These are phyloP conservation scores for Scenedesmus sp. DNA, from an alignment of 163 green algal species.

Conservation along the genomic window DNA sequence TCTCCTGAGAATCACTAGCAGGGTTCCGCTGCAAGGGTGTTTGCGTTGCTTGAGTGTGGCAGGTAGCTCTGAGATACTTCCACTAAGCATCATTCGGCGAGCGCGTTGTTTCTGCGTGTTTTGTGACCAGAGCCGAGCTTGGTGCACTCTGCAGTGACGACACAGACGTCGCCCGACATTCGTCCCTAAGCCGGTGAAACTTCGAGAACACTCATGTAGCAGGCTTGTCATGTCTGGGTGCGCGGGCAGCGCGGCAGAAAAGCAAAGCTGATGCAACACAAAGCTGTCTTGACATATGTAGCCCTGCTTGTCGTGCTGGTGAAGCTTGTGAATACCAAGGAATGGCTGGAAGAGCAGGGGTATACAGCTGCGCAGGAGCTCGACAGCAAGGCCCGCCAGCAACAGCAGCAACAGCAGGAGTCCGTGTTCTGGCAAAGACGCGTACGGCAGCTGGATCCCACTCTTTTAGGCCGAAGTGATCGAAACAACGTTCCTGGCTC, in stretches of 20 bases:
- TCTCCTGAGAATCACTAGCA: background rate
- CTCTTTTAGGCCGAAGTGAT: background rate
- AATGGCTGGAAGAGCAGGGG: background rate
- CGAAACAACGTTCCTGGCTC: background rate
- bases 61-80: background rate
- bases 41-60: too few species aligned
- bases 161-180: background rate
- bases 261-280: background rate
- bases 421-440: slow-evolving; percentile 3
- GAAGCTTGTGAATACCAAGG: background rate
- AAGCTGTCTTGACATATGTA: background rate
- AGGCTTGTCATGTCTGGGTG: background rate
- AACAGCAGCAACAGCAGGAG: slow-evolving; percentile 2
- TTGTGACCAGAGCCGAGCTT: background rate
- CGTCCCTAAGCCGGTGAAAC: background rate
- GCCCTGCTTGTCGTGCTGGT: background rate
- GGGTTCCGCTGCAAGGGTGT: background rate
- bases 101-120: background rate
- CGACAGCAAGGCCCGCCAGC: background rate
- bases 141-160: background rate
- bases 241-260: background rate
- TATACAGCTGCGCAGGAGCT: background rate
- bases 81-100: background rate
- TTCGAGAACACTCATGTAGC: background rate
- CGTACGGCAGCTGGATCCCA: background rate